Base-by-base conservation (phyloP, 2,329 filamentous ascomycete genomes). In the Fusarium xyrophilum region DNA sequence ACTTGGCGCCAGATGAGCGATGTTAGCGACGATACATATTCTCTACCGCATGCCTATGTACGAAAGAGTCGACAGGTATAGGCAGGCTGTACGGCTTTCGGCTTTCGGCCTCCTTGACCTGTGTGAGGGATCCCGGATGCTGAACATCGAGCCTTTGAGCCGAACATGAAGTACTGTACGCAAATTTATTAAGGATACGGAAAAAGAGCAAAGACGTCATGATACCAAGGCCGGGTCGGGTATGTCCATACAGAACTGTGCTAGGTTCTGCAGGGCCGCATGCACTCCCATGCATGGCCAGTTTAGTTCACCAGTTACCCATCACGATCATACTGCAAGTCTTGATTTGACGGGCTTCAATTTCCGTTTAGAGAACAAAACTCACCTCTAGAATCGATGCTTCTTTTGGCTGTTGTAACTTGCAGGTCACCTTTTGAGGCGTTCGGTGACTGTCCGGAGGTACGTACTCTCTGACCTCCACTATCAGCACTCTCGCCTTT, bases 91-190 rank as follows among this genome's bases (percentile, higher is more conserved):
- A 33, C 56, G 47, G 58, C 28, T 63, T 76, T 79, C 82, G 82
- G 82, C 75, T 81, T 75, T 79, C 82, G 82, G 82, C 74, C 81
- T 79, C 32, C 32, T 33, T 17, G 32, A 78, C 82, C 79, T 82
- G 79, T 79, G 28, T 62, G 28, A 52, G 35, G 48, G 48, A 47
- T 38, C 40, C 43, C 28, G 46, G 56, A 54, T 42, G 36, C 40
- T 27, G 21, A 52, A 35, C 43, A 33, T 46, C 36, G 50, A 52
- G 60, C 72, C 69, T 68, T 74, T 74, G 55, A 74, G 65, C 72
- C 72, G 72, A 74, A 66, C 42, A 48, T 38, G 46, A 33, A 33
- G 32, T 46, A 56, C 51, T 43, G 50, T 32, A 60, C 42, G 23
- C 25, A 58, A 23, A 52, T 43, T 38, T 11, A 30, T 33, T 7